phyloP scores from a whole-genome alignment of 345 rosid species.

The Salix caprea region DNA sequence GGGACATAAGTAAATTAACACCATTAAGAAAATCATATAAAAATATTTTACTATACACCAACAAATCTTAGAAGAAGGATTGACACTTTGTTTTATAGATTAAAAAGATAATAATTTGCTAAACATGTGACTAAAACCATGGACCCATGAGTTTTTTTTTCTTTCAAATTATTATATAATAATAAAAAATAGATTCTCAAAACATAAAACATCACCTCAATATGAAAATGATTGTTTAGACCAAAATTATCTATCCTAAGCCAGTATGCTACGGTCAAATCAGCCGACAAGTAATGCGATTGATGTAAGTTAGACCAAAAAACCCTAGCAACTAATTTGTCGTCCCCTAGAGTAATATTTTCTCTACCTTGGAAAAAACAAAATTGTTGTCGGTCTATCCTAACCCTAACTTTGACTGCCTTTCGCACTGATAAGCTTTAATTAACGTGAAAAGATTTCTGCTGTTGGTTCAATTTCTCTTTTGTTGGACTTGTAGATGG shows the following conservation, averaged over 20 bases:
- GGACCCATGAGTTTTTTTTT: too few relatives aligned
- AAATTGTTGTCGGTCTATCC: background rate
- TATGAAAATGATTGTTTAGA: too few relatives aligned
- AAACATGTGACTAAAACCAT: too few relatives aligned
- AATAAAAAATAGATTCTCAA: too few relatives aligned
- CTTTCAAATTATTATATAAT: too few relatives aligned
- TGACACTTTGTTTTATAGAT: too few relatives aligned
- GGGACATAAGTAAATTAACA: background rate
- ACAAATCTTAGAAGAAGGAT: background rate
- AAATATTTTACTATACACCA: too few relatives aligned
- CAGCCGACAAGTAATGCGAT: background rate
- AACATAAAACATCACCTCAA: too few relatives aligned
- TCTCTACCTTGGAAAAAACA: background rate
- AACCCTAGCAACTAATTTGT: background rate
- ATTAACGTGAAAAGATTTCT: background rate
- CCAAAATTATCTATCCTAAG: too few relatives aligned
- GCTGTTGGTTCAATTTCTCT: background rate
- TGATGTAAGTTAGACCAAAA: background rate
- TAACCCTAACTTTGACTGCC: background rate
- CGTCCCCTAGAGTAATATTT: background rate
- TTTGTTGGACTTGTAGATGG: constrained; percentile 52
- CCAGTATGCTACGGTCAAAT: background rate
- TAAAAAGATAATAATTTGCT: too few relatives aligned
- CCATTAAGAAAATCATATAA: too few relatives aligned
- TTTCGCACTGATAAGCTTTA: background rate